phyloP scores from a whole-genome alignment of 768 basidiomycete genomes.

The Agaricus subrufescens region DNA sequence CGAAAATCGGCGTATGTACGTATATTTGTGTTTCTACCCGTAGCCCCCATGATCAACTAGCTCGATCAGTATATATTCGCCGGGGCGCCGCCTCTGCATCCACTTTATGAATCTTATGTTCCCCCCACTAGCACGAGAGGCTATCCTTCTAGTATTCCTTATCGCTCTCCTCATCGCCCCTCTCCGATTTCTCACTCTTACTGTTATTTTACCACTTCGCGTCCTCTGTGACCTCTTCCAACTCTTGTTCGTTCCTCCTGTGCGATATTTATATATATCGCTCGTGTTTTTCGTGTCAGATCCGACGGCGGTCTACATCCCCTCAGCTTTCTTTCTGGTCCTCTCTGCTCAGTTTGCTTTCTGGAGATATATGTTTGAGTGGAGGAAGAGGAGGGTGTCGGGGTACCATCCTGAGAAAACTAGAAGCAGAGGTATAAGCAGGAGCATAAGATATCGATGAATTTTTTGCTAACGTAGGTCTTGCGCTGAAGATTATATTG shows the following conservation, averaged over 20 bases:
- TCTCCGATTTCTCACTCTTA: neutral
- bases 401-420: too few species aligned
- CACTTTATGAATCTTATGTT: neutral
- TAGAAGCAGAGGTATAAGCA: too few species aligned
- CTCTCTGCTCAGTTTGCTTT: neutral
- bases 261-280: neutral
- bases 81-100: neutral
- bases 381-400: neutral
- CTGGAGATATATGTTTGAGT: constrained; percentile 1
- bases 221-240: neutral
- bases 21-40: neutral
- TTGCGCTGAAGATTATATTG: too few species aligned
- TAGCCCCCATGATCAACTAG: neutral
- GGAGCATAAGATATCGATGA: too few species aligned
- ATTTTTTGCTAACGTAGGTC: too few species aligned
- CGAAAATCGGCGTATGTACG: neutral
- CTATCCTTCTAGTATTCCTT: neutral
- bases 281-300: neutral
- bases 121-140: neutral
- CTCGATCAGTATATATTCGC: neutral
- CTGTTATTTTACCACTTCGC: neutral
- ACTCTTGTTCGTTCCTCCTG: neutral
- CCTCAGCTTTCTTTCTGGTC: neutral
- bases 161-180: neutral
- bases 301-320: neutral